A percentile compares a stretch with the other conserved stretches of the same genome.
Evolutionary conservation across 345 rosid genomes (phyloP).

Genomic region (Populus simonii): DNA sequence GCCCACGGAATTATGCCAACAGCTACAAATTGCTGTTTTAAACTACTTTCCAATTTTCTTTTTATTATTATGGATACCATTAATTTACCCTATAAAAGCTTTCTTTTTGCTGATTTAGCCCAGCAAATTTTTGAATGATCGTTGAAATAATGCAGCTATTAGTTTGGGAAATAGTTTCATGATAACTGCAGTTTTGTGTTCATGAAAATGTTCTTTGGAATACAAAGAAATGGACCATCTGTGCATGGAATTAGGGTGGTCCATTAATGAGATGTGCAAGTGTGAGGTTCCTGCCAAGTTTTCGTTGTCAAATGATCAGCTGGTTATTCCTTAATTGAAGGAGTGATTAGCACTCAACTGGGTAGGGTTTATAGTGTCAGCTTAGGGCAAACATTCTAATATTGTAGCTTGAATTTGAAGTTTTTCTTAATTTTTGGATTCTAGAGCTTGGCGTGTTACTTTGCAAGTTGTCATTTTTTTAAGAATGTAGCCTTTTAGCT

Average conservation of each 20-base stretch:
- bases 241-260: background rate
- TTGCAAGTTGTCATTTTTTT: background rate
- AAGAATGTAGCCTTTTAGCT: background rate
- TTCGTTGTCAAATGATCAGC: background rate
- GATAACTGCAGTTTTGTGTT: background rate
- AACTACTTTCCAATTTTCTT: background rate
- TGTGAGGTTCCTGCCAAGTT: slow-evolving; percentile 2
- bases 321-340: slow-evolving; percentile 3
- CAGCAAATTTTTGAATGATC: background rate
- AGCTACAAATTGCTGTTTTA: background rate
- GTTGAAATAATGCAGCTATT: background rate
- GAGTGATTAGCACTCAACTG: slow-evolving; percentile 1
- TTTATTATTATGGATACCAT: background rate
- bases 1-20: background rate
- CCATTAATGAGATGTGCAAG: background rate
- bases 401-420: background rate
- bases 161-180: background rate
- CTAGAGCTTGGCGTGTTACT: background rate
- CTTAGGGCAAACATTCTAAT: background rate
- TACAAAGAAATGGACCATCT: too few relatives aligned
- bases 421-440: background rate
- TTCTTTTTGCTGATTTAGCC: background rate
- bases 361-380: background rate
- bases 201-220: background rate
- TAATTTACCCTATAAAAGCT: background rate